Conservation (phyloP, 2,329 filamentous ascomycete genomes). For the Scopulariopsis brevicaulis region DNA sequence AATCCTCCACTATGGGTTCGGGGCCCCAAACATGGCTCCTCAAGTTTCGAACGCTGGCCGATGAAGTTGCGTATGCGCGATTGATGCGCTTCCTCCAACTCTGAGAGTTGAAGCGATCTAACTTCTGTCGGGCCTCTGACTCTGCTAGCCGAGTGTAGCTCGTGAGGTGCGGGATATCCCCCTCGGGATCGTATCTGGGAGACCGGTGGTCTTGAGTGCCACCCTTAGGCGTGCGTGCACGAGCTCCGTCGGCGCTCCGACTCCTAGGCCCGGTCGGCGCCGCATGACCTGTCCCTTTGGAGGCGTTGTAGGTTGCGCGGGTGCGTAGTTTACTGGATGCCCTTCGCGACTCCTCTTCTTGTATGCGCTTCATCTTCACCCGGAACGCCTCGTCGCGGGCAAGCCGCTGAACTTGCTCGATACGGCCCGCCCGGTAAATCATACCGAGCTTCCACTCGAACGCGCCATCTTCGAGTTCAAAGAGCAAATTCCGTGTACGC, state of each 20-base stretch:
- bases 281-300: slow-evolving; percentile 19
- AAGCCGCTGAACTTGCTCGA: slow-evolving; percentile 82
- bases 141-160: slow-evolving; percentile 54
- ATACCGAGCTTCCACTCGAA: slow-evolving; percentile 96
- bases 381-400: slow-evolving; percentile 84
- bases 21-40: slow-evolving; percentile 71
- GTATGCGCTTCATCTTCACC: slow-evolving; percentile 75
- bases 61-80: slow-evolving; percentile 56
- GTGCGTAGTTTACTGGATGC: slow-evolving; percentile 41
- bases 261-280: slow-evolving; percentile 33
- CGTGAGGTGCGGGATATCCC: slow-evolving; percentile 24
- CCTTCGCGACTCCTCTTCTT: slow-evolving; percentile 53
- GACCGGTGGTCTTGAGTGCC: slow-evolving; percentile 9
- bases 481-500: slow-evolving; percentile 68
- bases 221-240: slow-evolving; percentile 15
- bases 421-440: slow-evolving; percentile 80
- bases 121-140: slow-evolving; percentile 61
- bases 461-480: slow-evolving; percentile 89
- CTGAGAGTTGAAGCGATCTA: slow-evolving; percentile 73
- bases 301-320: slow-evolving; percentile 36
- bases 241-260: slow-evolving; percentile 39
- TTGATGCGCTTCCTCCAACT: slow-evolving; percentile 93
- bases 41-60: slow-evolving; percentile 65
- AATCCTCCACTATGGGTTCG: slow-evolving; percentile 69
- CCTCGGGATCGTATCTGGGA: slow-evolving; percentile 71